Evolutionary conservation across 2,329 filamentous ascomycete species (phyloP), one percentile per base, ranked within the genome.

Genomic region (Xylariaceae sp.): DNA sequence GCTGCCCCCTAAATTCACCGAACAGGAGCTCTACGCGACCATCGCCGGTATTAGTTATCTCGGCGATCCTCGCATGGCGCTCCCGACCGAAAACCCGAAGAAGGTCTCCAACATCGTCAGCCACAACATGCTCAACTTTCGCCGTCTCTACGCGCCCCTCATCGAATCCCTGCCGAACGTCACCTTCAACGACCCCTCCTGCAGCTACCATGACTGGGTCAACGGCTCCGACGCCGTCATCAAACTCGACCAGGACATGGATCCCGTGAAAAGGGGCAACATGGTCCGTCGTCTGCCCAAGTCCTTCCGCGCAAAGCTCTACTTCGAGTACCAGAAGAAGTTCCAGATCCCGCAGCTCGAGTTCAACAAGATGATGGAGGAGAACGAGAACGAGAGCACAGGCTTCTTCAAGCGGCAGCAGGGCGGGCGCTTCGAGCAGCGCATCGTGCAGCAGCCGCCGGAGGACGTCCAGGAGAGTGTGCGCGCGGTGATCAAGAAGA

Each of bases 41-140:
- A 97, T 99, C 62, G 89, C 94, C 0, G 88, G 90, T 18, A 88
- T 99, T 65, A 96, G 90, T 70, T 99, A 99, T 73, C 85, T 96
- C 66, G 94, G 94, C 39, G 94, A 99, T 71, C 91, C 92, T n/a
- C 89, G 94, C 64, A 99, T 99, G 94, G 80, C 86, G 1, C 81
- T 97, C 48, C 88, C 90, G 1, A 90, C 90, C 0, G 94, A 99
- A 73, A 90, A 97, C 71, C 92, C 90, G 37, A 86, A 86, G 70
- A 99, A 99, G 75, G 91, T 99, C 17, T 82, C 84, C 68, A 97
- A 97, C 73, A 99, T 99, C 67, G 94, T 99, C 35, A 86, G 86
- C 51, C 87, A 95, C 70, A 96, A 99, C 74, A 85, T 97, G 71
- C 79, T 88, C 44, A 92, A 96, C 72, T 99, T 99, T 79, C 86